Evolutionary conservation across 2,329 filamentous ascomycete genomes (phyloP).

Genomic region (Hypoxylon sp.): DNA sequence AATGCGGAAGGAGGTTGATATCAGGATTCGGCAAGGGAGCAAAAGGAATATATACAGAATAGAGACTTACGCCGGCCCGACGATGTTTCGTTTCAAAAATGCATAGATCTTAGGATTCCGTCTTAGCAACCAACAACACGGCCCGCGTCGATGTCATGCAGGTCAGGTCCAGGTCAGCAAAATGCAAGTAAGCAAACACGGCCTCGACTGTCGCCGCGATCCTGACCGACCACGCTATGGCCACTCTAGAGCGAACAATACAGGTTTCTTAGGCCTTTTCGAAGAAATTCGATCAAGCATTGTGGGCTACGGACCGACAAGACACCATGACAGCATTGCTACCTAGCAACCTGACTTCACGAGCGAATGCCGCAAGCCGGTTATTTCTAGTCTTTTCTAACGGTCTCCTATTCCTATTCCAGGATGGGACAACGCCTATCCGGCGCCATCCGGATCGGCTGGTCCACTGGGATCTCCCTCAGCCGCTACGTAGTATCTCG

Average conservation of each 20-base stretch:
- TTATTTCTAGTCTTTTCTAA: slow-evolving; percentile 25
- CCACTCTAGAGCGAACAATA: background rate
- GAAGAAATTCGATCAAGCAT: slow-evolving; percentile 15
- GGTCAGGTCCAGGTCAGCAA: slow-evolving; percentile 20
- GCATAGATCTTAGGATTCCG: slow-evolving; percentile 11
- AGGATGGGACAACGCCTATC: slow-evolving; percentile 20
- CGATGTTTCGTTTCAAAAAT: slow-evolving; percentile 5
- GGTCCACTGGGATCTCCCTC: slow-evolving; percentile 27
- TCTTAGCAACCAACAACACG: slow-evolving; percentile 21
- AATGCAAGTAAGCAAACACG: slow-evolving; percentile 37
- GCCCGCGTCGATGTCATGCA: slow-evolving; percentile 29
- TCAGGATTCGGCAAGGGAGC: slow-evolving; percentile 8
- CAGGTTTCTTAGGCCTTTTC: slow-evolving; percentile 14
- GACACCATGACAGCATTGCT: slow-evolving; percentile 15
- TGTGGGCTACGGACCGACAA: slow-evolving; percentile 13
- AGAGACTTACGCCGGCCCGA: slow-evolving; percentile 15
- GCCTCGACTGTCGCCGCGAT: slow-evolving; percentile 20
- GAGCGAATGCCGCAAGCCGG: slow-evolving; percentile 16
- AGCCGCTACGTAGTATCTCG: slow-evolving; percentile 31
- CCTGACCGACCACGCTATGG: slow-evolving; percentile 9
- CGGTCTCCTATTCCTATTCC: slow-evolving; percentile 24
- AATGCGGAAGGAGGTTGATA: background rate
- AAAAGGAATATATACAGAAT: slow-evolving; percentile 2
- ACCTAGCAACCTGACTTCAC: slow-evolving; percentile 1
- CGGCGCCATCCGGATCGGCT: slow-evolving; percentile 38